Base-by-base conservation (phyloP, 371 early-diverging fungal genomes). In the Funneliformis caledonium region DNA sequence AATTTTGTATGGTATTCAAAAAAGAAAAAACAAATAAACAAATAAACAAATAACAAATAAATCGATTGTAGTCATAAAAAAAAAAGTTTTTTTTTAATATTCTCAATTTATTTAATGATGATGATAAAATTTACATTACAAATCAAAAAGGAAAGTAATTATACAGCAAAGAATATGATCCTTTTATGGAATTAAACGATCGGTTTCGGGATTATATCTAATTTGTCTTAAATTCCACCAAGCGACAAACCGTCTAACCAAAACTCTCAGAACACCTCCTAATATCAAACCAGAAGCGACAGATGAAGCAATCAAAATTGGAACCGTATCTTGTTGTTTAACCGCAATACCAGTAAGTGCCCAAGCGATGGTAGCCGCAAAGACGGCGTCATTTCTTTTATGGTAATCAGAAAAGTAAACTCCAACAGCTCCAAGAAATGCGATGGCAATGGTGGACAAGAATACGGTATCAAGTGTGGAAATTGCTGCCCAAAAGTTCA, bases 261-360 rank as follows among this genome's bases (percentile, higher is more conserved):
- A 79, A 52, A 59, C 43, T 68, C 80, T 79, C 19, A 79, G 59
- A 56, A 79, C 70, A 0, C 70, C 80, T 7, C 80, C 72, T 33
- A 69, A 8, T 22, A 70, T 79, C 7, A 79, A 43, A 59, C 80
- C 80, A 79, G 48, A 37, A 10, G 59, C 9, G 11, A 52, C 43
- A 2, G 47, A 79, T 1, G 80, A 12, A 4, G 70, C 42, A 31
- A 70, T 31, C 10, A 70, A 33, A 3, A 79, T 52, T 31, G 78
- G 33, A 26, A 68, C 1, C 2, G 11, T 37, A 45, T 79, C 72
- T 9, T 70, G 52, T 37, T 68, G n/a, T 48, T 56, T 56, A 33
- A 59, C 9, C 1, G 80, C 69, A 60, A 79, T 70, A 16, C 70
- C 61, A 60, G 52, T 16, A 16, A 79, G 22, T 42, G 43, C 70